These are phyloP conservation scores for Blastobotrys americana DNA, from an alignment of 805 yeast species.

Conservation along the genomic window DNA sequence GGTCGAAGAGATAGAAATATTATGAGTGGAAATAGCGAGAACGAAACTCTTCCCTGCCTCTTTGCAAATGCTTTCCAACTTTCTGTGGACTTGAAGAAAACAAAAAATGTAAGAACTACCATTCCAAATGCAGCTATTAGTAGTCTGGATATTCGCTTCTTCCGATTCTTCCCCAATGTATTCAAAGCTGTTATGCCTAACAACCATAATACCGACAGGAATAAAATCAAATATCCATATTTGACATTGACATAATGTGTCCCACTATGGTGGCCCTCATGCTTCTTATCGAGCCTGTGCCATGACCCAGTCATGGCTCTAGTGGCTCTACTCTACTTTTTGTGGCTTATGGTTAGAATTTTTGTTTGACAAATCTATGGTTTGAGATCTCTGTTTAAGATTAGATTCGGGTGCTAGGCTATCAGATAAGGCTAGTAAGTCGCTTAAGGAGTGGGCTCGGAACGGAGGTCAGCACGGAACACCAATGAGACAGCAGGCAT, in stretches of 20 bases:
- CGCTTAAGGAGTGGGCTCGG: too few species aligned
- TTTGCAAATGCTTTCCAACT: conserved; percentile 58
- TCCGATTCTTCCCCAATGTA: conserved; percentile 1
- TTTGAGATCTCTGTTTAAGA: too few species aligned
- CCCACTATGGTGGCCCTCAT: conserved; percentile 2
- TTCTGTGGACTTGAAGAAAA: conserved; percentile 36
- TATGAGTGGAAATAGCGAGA: conserved; percentile 68
- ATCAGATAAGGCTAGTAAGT: too few species aligned
- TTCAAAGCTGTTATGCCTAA: conserved; percentile 9
- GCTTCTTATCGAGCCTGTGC: too few species aligned
- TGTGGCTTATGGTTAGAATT: too few species aligned
- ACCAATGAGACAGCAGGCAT: too few species aligned
- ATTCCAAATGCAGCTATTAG: conserved; percentile 44
- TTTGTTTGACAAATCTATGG: too few species aligned
- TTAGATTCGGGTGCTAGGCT: too few species aligned
- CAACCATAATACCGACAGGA: conserved; percentile 10
- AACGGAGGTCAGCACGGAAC: too few species aligned
- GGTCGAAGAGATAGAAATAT: conserved; percentile 73
- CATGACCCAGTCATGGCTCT: too few species aligned
- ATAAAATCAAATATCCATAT: conserved; percentile 16
- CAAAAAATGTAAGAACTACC: conserved; percentile 37
- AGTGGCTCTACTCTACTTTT: too few species aligned
- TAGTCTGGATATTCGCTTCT: background rate
- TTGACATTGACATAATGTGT: conserved; percentile 17
- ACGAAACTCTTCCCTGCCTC: conserved; percentile 69